Evolutionary conservation across 2,329 filamentous ascomycete genomes (phyloP).

Genomic region (Lachnellula occidentalis): DNA sequence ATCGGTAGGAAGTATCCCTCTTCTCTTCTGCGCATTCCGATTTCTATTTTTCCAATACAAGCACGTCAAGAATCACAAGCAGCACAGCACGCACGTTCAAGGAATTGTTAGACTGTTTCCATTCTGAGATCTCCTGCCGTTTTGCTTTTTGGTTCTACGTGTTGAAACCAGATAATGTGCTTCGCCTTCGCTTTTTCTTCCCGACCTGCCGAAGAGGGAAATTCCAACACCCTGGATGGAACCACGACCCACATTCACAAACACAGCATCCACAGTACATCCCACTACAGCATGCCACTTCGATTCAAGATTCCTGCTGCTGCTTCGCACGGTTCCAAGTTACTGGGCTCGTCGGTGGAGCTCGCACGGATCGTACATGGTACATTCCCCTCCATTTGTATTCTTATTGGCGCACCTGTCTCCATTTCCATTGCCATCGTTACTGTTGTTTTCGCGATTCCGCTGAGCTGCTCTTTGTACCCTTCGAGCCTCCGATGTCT

Average conservation of each 20-base stretch:
- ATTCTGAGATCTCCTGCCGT: not conserved
- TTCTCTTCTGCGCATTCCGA: not conserved
- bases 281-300: not conserved
- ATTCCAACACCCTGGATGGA: not conserved
- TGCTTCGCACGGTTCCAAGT: not conserved
- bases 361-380: not conserved
- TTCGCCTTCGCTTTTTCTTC: constrained; percentile 5
- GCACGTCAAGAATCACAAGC: not conserved
- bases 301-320: not conserved
- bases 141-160: not conserved
- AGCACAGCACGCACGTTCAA: not conserved
- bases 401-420: not conserved
- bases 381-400: not conserved
- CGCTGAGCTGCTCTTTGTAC: constrained; percentile 9
- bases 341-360: not conserved
- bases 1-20: too few relatives aligned
- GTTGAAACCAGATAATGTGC: not conserved
- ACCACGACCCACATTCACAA: not conserved
- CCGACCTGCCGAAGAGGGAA: constrained; percentile 1
- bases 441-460: constrained; percentile 4
- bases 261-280: not conserved
- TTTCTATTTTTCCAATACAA: not conserved
- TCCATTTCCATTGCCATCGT: not conserved
- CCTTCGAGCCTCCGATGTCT: not conserved
- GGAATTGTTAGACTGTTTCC: not conserved